Evolutionary conservation across 495 filamentous ascomycete species (phyloP).

Genomic region (Hypoxylon crocopeplum): DNA sequence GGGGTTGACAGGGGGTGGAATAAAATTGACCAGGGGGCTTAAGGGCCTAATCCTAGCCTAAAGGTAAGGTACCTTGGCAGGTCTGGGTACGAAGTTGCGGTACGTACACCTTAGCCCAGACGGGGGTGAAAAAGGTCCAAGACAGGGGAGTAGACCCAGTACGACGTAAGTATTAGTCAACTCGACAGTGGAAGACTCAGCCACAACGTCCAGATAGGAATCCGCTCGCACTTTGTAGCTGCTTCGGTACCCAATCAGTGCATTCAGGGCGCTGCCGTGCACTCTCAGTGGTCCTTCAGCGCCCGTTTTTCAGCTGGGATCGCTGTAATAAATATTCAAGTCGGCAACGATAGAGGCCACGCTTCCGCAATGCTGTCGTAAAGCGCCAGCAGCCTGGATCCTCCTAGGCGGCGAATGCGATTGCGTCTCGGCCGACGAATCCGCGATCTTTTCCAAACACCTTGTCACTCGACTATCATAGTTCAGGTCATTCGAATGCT

Average conservation of each 20-base stretch:
- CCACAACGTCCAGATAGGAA: conserved; percentile 41
- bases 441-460: conserved; percentile 9
- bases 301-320: conserved; percentile 20
- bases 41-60: conserved; percentile 37
- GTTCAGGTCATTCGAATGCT: conserved; percentile 26
- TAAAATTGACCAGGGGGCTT: conserved; percentile 14
- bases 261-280: conserved; percentile 20
- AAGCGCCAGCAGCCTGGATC: conserved; percentile 12
- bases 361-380: conserved; percentile 28
- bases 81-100: conserved; percentile 11
- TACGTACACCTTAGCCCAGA: conserved; percentile 15
- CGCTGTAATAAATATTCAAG: not conserved
- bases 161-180: conserved; percentile 28
- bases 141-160: conserved; percentile 29
- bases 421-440: conserved; percentile 26
- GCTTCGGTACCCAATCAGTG: conserved; percentile 32
- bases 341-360: conserved; percentile 21
- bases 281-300: conserved; percentile 4
- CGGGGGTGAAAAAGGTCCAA: conserved; percentile 13
- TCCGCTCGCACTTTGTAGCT: conserved; percentile 42
- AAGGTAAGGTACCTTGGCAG: conserved; percentile 33
- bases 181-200: conserved; percentile 13
- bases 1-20: too few relatives aligned
- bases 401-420: conserved; percentile 32
- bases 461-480: conserved; percentile 30